These are phyloP conservation scores for Dovyalis caffra DNA, from an alignment of 345 rosid species.

Conservation along the genomic window DNA sequence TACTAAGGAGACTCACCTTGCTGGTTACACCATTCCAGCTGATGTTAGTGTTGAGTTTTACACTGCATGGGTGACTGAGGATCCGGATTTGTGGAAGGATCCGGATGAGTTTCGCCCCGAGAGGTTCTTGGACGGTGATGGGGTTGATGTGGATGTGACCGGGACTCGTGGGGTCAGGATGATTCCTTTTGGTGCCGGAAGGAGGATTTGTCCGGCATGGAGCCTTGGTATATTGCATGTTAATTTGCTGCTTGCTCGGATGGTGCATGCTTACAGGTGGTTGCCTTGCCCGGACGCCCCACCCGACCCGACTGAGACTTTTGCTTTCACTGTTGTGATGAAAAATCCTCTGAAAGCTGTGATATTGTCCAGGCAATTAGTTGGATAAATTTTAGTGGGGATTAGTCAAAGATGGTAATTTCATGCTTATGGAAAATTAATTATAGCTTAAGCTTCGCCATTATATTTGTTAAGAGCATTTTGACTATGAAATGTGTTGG, in stretches of 20 bases:
- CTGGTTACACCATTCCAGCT: conserved; percentile 69
- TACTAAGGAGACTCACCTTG: conserved; percentile 60
- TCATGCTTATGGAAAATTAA: too few relatives aligned
- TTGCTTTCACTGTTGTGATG: conserved; percentile 91
- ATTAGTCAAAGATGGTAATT: too few relatives aligned
- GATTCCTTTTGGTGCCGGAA: conserved; percentile 89
- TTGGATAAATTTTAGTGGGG: background rate
- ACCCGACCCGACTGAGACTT: conserved; percentile 89
- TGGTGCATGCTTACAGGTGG: conserved; percentile 83
- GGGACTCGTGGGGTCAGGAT: conserved; percentile 79
- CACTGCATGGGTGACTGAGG: conserved; percentile 92
- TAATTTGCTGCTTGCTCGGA: conserved; percentile 71
- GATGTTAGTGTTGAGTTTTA: conserved; percentile 74
- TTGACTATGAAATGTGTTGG: too few relatives aligned
- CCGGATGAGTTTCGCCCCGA: conserved; percentile 76
- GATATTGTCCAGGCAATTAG: conserved; percentile 49
- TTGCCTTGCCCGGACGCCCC: conserved; percentile 54
- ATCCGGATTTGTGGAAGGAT: conserved; percentile 72
- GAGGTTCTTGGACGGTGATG: conserved; percentile 80
- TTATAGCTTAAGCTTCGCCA: too few relatives aligned
- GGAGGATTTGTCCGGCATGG: conserved; percentile 95
- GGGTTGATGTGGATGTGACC: conserved; percentile 69
- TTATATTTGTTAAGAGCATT: too few relatives aligned
- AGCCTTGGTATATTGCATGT: conserved; percentile 69
- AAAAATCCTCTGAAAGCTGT: conserved; percentile 77